These are phyloP conservation scores for Aspergillus chevalieri DNA, from an alignment of 2,329 filamentous ascomycete species.

Conservation along the genomic window DNA sequence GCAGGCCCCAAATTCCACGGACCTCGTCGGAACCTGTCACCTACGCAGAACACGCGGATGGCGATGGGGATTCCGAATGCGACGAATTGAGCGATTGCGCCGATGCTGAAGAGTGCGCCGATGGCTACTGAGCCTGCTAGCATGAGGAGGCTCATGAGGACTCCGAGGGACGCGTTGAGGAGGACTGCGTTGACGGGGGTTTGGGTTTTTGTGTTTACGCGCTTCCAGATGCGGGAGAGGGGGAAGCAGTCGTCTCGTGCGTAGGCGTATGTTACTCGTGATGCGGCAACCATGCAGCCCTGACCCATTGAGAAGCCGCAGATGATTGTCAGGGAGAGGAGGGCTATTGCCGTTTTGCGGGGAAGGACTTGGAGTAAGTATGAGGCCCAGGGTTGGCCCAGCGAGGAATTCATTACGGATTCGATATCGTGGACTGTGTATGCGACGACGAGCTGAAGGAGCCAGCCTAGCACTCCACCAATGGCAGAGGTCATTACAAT, in stretches of 20 bases:
- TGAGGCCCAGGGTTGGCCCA: constrained; percentile 65
- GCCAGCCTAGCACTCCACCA: constrained; percentile 64
- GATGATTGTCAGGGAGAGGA: constrained; percentile 61
- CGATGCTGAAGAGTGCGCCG: constrained; percentile 64
- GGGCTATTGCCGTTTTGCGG: constrained; percentile 54
- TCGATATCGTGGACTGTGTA: constrained; percentile 64
- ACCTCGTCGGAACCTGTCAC: constrained; percentile 58
- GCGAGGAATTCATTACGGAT: constrained; percentile 52
- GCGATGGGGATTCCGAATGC: constrained; percentile 40
- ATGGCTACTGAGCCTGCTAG: constrained; percentile 59
- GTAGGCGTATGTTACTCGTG: constrained; percentile 66
- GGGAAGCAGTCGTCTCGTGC: constrained; percentile 67
- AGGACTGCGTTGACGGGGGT: constrained; percentile 68
- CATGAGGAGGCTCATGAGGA: constrained; percentile 57
- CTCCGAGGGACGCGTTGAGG: constrained; percentile 57
- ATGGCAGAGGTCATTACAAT: constrained; percentile 64
- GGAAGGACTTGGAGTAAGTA: constrained; percentile 62
- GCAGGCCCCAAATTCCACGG: constrained; percentile 61
- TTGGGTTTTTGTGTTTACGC: constrained; percentile 54
- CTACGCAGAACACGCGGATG: constrained; percentile 47
- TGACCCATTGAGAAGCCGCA: constrained; percentile 68
- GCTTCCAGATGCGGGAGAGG: constrained; percentile 51
- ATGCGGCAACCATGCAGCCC: constrained; percentile 63
- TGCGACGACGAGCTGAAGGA: constrained; percentile 66
- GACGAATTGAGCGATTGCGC: constrained; percentile 62